Conservation (phyloP, 2,329 filamentous ascomycete species). For the Aspergillus neoniger region DNA sequence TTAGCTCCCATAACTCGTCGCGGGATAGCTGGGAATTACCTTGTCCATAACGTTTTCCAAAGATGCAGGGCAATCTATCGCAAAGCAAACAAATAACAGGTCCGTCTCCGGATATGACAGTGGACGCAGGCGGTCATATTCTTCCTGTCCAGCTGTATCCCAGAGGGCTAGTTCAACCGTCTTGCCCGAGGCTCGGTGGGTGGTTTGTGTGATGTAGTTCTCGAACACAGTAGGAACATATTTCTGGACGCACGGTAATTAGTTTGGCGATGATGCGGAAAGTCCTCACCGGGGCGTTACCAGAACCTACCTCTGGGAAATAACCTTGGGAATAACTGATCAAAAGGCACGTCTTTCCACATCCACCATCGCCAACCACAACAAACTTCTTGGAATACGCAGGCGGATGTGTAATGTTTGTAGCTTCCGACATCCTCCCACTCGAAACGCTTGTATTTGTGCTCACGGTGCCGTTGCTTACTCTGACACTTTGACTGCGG, state of each 20-base stretch:
- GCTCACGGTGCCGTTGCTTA: slow-evolving; percentile 88
- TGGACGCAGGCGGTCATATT: slow-evolving; percentile 93
- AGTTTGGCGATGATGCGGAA: slow-evolving; percentile 1
- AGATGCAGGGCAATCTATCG: slow-evolving; percentile 97
- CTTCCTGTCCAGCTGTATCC: slow-evolving; percentile 98
- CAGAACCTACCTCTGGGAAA: slow-evolving; percentile 82
- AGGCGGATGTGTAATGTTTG: slow-evolving; percentile 85
- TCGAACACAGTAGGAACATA: slow-evolving; percentile 99
- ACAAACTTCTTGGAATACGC: slow-evolving; percentile 99
- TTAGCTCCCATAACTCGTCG: slow-evolving; percentile 15
- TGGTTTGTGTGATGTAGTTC: slow-evolving; percentile 98
- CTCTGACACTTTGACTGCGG: slow-evolving; percentile 61
- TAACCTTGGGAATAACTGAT: slow-evolving; percentile 99
- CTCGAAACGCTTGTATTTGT: slow-evolving; percentile 74
- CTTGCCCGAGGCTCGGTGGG: slow-evolving; percentile 84
- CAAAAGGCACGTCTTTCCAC: slow-evolving; percentile 96
- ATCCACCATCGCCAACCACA: slow-evolving; percentile 95
- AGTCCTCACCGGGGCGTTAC: background rate
- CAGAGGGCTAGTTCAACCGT: slow-evolving; percentile 94
- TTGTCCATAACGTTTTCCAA: slow-evolving; percentile 99
- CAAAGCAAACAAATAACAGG: slow-evolving; percentile 97
- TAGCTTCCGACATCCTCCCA: slow-evolving; percentile 75
- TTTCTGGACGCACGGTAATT: slow-evolving; percentile 65
- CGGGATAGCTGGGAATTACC: slow-evolving; percentile 56
- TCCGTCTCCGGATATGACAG: slow-evolving; percentile 98